These are phyloP conservation scores for Rhizodiscina lignyota DNA, from an alignment of 495 filamentous ascomycete species.

Conservation along the genomic window DNA sequence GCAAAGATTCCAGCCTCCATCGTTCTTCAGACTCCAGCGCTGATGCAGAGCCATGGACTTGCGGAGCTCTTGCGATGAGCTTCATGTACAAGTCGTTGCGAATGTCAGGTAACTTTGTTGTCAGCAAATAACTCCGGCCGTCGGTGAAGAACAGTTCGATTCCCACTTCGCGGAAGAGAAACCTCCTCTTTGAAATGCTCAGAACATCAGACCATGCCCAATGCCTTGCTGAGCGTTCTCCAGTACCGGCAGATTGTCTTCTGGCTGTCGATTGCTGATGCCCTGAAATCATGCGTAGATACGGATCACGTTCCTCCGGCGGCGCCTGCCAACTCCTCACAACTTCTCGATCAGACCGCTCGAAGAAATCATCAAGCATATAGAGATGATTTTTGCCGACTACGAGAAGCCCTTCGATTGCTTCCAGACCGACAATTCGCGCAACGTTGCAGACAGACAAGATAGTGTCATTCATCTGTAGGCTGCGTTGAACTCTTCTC, in stretches of 20 bases:
- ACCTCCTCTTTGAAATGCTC: slow-evolving; percentile 91
- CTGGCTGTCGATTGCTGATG: slow-evolving; percentile 41
- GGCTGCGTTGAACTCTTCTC: slow-evolving; percentile 84
- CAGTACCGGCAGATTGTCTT: slow-evolving; percentile 24
- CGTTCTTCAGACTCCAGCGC: slow-evolving; percentile 43
- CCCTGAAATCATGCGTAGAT: slow-evolving; percentile 82
- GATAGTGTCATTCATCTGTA: slow-evolving; percentile 84
- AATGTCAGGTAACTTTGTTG: slow-evolving; percentile 49
- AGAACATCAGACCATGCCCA: slow-evolving; percentile 93
- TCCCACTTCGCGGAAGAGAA: slow-evolving; percentile 87
- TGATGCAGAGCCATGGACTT: slow-evolving; percentile 39
- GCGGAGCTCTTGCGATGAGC: slow-evolving; percentile 61
- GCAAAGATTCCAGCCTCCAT: slow-evolving; percentile 77
- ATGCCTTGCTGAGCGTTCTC: slow-evolving; percentile 65
- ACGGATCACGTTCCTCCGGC: slow-evolving; percentile 80
- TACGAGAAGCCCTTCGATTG: slow-evolving; percentile 79
- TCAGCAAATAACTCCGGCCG: slow-evolving; percentile 85
- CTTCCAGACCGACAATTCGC: slow-evolving; percentile 81
- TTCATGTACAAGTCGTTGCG: slow-evolving; percentile 66
- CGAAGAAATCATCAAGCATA: slow-evolving; percentile 88
- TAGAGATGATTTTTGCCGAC: slow-evolving; percentile 88
- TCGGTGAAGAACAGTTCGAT: slow-evolving; percentile 95
- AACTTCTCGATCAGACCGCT: slow-evolving; percentile 85
- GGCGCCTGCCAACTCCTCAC: slow-evolving; percentile 92
- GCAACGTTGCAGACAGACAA: slow-evolving; percentile 91